Evolutionary conservation across 805 yeast species (phyloP).

Genomic region (Candida montana): DNA sequence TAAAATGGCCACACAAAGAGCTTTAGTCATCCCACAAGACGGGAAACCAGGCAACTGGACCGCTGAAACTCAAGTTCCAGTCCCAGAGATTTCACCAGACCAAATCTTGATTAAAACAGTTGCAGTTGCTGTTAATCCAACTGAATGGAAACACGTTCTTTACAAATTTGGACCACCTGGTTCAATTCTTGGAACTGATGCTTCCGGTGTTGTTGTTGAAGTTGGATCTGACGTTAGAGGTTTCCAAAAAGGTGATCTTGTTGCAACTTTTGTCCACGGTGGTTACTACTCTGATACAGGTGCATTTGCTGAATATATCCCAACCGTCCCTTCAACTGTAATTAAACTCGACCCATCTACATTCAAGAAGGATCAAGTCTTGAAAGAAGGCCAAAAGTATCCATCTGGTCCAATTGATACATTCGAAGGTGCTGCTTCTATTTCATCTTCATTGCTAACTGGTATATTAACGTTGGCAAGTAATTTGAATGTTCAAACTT

Average conservation of each 20-base stretch:
- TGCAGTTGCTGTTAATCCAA: conserved; percentile 61
- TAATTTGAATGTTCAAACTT: conserved; percentile 36
- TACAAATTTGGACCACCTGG: conserved; percentile 39
- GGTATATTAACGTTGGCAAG: conserved; percentile 45
- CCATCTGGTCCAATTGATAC: conserved; percentile 38
- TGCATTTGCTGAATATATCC: conserved; percentile 52
- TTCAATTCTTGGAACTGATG: conserved; percentile 55
- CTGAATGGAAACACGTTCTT: conserved; percentile 61
- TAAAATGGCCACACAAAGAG: conserved; percentile 17
- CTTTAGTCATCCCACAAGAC: conserved; percentile 15
- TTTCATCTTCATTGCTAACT: conserved; percentile 36
- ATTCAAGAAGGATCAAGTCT: conserved; percentile 17
- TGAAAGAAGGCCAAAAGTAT: conserved; percentile 20
- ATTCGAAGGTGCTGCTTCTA: conserved; percentile 60
- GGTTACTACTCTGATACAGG: conserved; percentile 44
- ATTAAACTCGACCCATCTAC: conserved; percentile 23
- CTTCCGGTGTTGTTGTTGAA: conserved; percentile 51
- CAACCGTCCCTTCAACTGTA: conserved; percentile 37
- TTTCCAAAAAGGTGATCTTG: conserved; percentile 53
- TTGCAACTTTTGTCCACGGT: conserved; percentile 53
- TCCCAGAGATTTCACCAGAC: conserved; percentile 12
- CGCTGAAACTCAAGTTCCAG: conserved; percentile 9
- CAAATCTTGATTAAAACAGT: conserved; percentile 44
- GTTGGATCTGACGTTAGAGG: conserved; percentile 38
- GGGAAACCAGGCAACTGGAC: conserved; percentile 14